Evolutionary conservation across 306 rosid genomes (phyloP).

Genomic region (Corylus heterophylla): DNA sequence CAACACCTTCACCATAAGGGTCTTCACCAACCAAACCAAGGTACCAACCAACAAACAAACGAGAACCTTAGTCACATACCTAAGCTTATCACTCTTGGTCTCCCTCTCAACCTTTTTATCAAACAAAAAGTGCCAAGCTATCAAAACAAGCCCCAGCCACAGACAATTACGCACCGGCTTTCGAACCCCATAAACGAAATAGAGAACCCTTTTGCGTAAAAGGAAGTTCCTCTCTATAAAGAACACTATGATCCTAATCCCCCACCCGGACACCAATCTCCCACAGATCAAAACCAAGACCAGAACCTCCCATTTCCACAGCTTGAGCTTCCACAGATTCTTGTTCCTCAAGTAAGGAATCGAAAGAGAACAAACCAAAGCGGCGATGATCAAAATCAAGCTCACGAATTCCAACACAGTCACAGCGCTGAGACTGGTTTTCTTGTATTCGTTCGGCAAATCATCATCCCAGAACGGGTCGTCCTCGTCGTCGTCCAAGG

Average conservation of each 20-base stretch:
- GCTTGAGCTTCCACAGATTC: conserved; percentile 51
- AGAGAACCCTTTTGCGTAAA: conserved; percentile 67
- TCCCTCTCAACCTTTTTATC: conserved; percentile 67
- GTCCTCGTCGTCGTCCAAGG: conserved; percentile 57
- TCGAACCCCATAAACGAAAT: conserved; percentile 78
- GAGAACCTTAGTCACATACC: conserved; percentile 53
- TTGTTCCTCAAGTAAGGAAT: conserved; percentile 37
- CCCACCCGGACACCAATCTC: conserved; percentile 82
- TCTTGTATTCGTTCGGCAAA: conserved; percentile 54
- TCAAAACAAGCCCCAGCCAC: conserved; percentile 80
- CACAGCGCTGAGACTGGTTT: conserved; percentile 31
- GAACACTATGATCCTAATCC: conserved; percentile 54
- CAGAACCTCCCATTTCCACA: conserved; percentile 92
- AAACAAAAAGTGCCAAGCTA: conserved; percentile 73
- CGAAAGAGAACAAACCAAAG: conserved; percentile 44
- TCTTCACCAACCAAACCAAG: conserved; percentile 71
- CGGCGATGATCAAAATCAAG: conserved; percentile 58
- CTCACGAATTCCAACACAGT: conserved; percentile 69
- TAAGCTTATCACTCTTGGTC: conserved; percentile 33
- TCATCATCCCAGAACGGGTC: conserved; percentile 85
- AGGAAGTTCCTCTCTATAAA: conserved; percentile 74
- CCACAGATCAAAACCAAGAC: conserved; percentile 75
- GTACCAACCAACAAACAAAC: conserved; percentile 70
- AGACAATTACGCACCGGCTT: conserved; percentile 74
- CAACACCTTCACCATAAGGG: conserved; percentile 69